phyloP scores from a whole-genome alignment of 2,329 filamentous ascomycete species.

The Talaromyces sp. region DNA sequence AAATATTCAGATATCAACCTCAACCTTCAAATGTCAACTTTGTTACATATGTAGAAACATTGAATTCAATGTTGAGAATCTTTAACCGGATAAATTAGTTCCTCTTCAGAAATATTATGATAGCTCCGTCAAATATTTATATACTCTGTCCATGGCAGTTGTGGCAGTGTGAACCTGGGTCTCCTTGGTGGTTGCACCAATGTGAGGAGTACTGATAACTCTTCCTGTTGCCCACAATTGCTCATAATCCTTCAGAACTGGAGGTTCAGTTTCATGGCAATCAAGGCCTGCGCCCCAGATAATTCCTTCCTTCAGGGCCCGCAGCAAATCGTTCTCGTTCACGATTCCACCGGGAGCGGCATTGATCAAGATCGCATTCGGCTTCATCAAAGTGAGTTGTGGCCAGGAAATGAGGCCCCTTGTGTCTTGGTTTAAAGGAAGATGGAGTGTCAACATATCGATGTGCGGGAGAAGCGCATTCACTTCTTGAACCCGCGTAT shows the following conservation, averaged over 20 bases:
- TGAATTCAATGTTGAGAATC: too few species aligned
- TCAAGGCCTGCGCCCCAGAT: conserved; percentile 39
- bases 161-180: conserved; percentile 32
- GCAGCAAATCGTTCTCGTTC: conserved; percentile 30
- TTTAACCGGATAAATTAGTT: too few species aligned
- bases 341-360: conserved; percentile 38
- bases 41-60: too few species aligned
- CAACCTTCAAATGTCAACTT: too few species aligned
- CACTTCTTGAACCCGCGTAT: conserved; percentile 23
- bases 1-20: too few species aligned
- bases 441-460: conserved; percentile 35
- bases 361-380: conserved; percentile 36
- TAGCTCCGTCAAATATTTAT: conserved; percentile 11
- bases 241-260: conserved; percentile 28
- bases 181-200: conserved; percentile 41
- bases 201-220: conserved; percentile 41
- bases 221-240: conserved; percentile 29
- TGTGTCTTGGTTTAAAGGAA: conserved; percentile 32
- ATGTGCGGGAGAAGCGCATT: conserved; percentile 27
- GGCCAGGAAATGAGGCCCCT: conserved; percentile 25
- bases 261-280: conserved; percentile 37
- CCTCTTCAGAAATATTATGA: too few species aligned
- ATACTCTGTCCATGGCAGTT: conserved; percentile 29
- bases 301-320: conserved; percentile 26
- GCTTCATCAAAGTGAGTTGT: conserved; percentile 33